Conservation (phyloP, 1,284 basidiomycete genomes). For the Pterula multifida region DNA sequence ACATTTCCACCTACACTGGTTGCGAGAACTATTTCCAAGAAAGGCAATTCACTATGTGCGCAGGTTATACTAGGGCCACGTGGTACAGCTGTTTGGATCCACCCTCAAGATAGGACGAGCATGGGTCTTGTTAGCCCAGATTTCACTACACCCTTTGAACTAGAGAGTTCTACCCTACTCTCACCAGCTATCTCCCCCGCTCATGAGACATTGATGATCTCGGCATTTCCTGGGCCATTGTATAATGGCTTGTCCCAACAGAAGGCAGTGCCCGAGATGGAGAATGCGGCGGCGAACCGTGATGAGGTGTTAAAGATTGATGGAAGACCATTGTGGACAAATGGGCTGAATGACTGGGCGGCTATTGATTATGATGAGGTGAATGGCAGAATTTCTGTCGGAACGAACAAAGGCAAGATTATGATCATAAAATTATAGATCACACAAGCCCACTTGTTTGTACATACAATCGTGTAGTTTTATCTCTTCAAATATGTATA, state of each 20-base stretch:
- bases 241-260: neutral
- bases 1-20: constrained; percentile 29
- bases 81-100: constrained; percentile 49
- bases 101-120: constrained; percentile 30
- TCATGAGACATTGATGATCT: constrained; percentile 30
- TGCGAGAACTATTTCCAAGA: constrained; percentile 23
- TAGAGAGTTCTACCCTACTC: constrained; percentile 12
- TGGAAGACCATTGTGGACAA: constrained; percentile 16
- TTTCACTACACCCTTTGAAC: constrained; percentile 9
- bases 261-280: constrained; percentile 3
- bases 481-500: too few species aligned
- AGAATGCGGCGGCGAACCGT: constrained; percentile 5
- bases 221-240: constrained; percentile 36
- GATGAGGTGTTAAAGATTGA: constrained; percentile 13
- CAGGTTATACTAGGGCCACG: constrained; percentile 36
- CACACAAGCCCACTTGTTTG: too few species aligned
- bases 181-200: constrained; percentile 13
- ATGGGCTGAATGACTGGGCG: constrained; percentile 30
- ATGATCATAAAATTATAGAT: constrained; percentile 27
- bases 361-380: constrained; percentile 47
- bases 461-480: too few species aligned
- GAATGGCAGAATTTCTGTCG: constrained; percentile 36
- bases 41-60: constrained; percentile 38
- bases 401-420: constrained; percentile 33
- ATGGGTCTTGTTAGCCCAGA: constrained; percentile 20